These are phyloP conservation scores for Tricholoma sp. DNA, from an alignment of 768 basidiomycete genomes.

Conservation along the genomic window DNA sequence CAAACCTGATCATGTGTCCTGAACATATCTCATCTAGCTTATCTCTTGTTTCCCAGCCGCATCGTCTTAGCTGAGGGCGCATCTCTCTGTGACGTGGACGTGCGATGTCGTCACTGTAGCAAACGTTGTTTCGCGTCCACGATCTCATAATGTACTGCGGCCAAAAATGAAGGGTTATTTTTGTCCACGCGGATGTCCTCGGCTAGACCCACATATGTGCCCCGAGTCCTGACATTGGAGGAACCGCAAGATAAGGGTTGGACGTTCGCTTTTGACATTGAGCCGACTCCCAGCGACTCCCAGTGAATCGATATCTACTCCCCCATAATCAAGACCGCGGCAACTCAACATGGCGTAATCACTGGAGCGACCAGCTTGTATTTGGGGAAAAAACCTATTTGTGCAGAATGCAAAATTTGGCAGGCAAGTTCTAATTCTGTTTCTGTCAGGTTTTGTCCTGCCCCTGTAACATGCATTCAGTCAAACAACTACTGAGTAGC, in stretches of 20 bases:
- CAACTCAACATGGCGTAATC: not conserved
- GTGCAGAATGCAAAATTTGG: not conserved
- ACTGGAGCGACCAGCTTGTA: not conserved
- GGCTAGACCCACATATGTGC: not conserved
- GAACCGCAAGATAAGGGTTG: not conserved
- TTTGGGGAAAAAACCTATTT: not conserved
- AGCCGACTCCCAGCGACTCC: not conserved
- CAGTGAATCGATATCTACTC: not conserved
- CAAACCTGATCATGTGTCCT: slow-evolving; percentile 4
- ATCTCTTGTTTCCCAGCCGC: slow-evolving; percentile 8
- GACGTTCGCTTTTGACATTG: not conserved
- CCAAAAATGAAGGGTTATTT: not conserved
- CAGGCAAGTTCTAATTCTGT: slow-evolving; percentile 1
- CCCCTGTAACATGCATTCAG: not conserved
- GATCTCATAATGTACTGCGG: too few relatives aligned
- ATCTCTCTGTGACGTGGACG: not conserved
- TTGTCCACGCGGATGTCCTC: not conserved
- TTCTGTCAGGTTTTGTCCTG: not conserved
- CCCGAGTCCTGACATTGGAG: not conserved
- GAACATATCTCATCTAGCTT: slow-evolving; percentile 5
- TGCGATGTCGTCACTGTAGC: not conserved
- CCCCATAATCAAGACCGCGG: slow-evolving; percentile 1
- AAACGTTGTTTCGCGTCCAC: not conserved
- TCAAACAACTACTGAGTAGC: not conserved
- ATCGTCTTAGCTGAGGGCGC: not conserved